These are phyloP conservation scores for Leccinum broughii DNA, from an alignment of 768 basidiomycete genomes.

Conservation along the genomic window DNA sequence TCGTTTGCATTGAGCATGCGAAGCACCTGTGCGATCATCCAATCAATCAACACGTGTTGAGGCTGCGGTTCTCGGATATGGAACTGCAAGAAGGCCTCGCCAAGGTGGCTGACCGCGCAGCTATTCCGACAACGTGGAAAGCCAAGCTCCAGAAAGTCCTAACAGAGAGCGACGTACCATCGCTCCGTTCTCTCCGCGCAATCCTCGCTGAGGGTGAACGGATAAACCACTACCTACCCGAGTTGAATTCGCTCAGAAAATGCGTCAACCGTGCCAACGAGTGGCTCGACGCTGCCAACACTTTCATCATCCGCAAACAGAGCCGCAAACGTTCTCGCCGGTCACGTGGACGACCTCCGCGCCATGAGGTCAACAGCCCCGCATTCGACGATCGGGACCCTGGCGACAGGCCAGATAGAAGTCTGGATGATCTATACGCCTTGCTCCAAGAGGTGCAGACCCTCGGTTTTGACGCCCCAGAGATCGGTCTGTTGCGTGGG, in stretches of 20 bases:
- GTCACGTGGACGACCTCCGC: constrained; percentile 54
- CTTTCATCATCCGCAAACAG: constrained; percentile 77
- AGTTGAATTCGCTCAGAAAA: constrained; percentile 69
- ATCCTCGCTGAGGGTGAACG: constrained; percentile 89
- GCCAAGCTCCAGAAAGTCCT: constrained; percentile 66
- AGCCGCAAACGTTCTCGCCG: constrained; percentile 74
- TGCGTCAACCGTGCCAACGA: constrained; percentile 81
- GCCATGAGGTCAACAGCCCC: constrained; percentile 41
- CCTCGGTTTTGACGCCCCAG: constrained; percentile 83
- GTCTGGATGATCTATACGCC: constrained; percentile 66
- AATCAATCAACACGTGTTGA: constrained; percentile 58
- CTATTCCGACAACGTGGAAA: constrained; percentile 74
- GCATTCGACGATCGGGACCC: constrained; percentile 46
- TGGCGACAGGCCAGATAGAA: constrained; percentile 68
- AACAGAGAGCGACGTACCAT: constrained; percentile 66
- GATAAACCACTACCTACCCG: constrained; percentile 71
- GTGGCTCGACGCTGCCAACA: constrained; percentile 85
- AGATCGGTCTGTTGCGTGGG: constrained; percentile 57
- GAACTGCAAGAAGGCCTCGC: constrained; percentile 67
- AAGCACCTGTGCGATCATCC: constrained; percentile 71
- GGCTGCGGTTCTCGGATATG: constrained; percentile 79
- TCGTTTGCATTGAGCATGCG: constrained; percentile 86
- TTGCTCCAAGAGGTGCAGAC: constrained; percentile 71
- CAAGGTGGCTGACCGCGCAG: constrained; percentile 70
- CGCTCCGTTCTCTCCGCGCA: constrained; percentile 74